Evolutionary conservation across 345 rosid species (phyloP).

Genomic region (Isatis tinctoria): DNA sequence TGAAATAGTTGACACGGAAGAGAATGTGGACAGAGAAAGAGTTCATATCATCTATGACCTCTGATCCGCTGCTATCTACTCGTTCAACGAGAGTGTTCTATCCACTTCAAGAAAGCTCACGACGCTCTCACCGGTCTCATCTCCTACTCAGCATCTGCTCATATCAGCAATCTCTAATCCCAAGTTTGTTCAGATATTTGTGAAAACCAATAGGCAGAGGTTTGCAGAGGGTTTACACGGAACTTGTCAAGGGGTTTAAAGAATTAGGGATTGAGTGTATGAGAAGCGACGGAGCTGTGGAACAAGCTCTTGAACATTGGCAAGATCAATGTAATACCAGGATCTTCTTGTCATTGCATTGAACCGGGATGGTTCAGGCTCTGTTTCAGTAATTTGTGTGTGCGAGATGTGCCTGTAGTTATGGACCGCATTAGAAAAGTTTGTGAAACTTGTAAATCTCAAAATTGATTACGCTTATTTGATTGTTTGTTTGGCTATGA

Average conservation of each 20-base stretch:
- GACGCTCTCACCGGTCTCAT: constrained; percentile 69
- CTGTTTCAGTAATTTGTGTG: constrained; percentile 62
- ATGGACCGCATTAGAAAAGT: constrained; percentile 57
- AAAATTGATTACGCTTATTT: constrained; percentile 40
- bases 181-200: constrained; percentile 40
- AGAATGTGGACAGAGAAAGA: constrained; percentile 54
- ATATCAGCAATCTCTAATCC: constrained; percentile 58
- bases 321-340: constrained; percentile 73
- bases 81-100: constrained; percentile 53
- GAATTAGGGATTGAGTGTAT: constrained; percentile 57
- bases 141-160: constrained; percentile 62
- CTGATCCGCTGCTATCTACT: constrained; percentile 63
- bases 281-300: constrained; percentile 72
- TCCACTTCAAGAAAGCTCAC: constrained; percentile 60
- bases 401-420: constrained; percentile 58
- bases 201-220: constrained; percentile 48
- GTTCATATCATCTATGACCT: constrained; percentile 72
- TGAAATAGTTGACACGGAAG: constrained; percentile 57
- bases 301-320: constrained; percentile 68
- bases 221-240: constrained; percentile 35
- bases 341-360: constrained; percentile 87
- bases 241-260: constrained; percentile 55
- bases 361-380: constrained; percentile 94
- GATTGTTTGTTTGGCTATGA: not conserved
- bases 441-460: constrained; percentile 59